Evolutionary conservation across 805 yeast genomes (phyloP), one percentile per base, ranked within the genome.

Genomic region (Candida quercuum): DNA sequence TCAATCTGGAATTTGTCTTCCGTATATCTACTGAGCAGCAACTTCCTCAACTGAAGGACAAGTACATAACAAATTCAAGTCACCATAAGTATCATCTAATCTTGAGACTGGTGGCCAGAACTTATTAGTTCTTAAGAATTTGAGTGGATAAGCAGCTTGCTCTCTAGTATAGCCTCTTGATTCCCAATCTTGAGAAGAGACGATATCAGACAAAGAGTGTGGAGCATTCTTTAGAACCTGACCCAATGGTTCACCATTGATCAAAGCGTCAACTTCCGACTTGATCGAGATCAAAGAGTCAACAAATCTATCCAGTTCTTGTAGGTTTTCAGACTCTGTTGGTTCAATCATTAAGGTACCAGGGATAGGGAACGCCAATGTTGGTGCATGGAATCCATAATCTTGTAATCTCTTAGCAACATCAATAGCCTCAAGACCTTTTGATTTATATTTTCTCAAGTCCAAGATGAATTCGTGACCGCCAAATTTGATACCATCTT

Each of bases 271-370:
- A 49, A 93, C 89, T 64, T 93, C 99, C 38, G 65, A 60, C 56
- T 89, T 79, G 44, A 93, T 93, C 4, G 86, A 61, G 42, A 93
- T 77, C 71, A 93, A 72, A 2, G 98, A 76, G 46, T 87, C 88
- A 39, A 88, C 81, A 63, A 93, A 91, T 54, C 97, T 74, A 63
- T 93, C 91, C 44, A 93, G 70, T 65, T 93, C 99, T 39, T 72
- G 85, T 54, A 82, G 64, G 56, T 87, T 78, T 66, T 93, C 99
- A 15, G 93, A 81, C 66, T 93, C 99, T 3, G 99, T 93, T 42
- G 99, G 99, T 67, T 93, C 99, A 46, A 93, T 78, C 99, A 93
- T 93, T 51, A 93, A 72, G 2, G 99, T 93, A 45, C 95, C 95
- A 5, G 97, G 91, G 36, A 93, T 95, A 9, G 99, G 99, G 86